These are phyloP conservation scores for Lentinula lateritia DNA, from an alignment of 768 basidiomycete species.

Conservation along the genomic window DNA sequence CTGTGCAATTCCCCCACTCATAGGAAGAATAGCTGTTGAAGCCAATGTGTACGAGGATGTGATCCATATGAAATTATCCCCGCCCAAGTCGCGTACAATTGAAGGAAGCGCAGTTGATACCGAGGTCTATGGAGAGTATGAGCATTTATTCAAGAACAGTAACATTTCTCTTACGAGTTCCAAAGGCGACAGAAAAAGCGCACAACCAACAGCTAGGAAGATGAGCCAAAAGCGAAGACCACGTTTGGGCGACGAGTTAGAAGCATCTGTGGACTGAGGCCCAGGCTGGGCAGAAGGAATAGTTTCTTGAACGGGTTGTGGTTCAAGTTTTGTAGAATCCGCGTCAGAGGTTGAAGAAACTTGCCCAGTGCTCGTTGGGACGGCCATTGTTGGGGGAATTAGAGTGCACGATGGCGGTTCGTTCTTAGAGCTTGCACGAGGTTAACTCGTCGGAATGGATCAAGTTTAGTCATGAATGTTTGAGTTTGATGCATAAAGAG, in stretches of 20 bases:
- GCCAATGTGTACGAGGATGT: conserved; percentile 20
- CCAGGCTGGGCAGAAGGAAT: not conserved
- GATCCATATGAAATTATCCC: conserved; percentile 20
- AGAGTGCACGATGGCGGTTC: not conserved
- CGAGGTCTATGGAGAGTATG: conserved; percentile 11
- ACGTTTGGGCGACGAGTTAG: not conserved
- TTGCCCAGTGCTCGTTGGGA: not conserved
- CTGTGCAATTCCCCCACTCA: conserved; percentile 25
- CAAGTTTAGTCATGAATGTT: not conserved
- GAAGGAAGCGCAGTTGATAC: conserved; percentile 22
- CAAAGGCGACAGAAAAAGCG: conserved; percentile 25
- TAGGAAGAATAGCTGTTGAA: conserved; percentile 24
- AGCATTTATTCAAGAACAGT: not conserved
- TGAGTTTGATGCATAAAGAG: not conserved
- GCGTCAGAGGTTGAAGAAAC: not conserved
- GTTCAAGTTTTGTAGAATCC: not conserved
- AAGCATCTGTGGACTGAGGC: not conserved
- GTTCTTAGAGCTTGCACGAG: not conserved
- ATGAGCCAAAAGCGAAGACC: conserved; percentile 24
- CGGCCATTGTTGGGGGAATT: not conserved
- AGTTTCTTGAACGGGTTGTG: not conserved
- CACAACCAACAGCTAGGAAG: conserved; percentile 20
- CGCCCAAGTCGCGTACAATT: conserved; percentile 23
- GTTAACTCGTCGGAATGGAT: not conserved
- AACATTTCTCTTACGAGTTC: conserved; percentile 12